Percentiles rank a stretch among this genome's conserved stretches.
Evolutionary conservation across 495 filamentous ascomycete species (phyloP).

Genomic region (Podospora sp.): DNA sequence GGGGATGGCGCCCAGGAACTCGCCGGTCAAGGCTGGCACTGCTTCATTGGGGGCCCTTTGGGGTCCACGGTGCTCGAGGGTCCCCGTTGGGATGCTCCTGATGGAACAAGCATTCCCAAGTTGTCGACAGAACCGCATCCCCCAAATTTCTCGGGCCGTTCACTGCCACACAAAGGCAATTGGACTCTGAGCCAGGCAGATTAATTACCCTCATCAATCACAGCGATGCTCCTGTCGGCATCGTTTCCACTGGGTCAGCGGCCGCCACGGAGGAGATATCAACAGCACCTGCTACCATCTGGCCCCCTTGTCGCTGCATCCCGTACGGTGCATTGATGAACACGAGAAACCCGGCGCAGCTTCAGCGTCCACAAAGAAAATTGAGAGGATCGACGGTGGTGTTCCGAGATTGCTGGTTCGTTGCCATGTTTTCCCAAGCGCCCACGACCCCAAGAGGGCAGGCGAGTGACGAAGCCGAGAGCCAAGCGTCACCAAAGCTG

Average conservation of each 20-base stretch:
- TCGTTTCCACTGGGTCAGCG: neutral
- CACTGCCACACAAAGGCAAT: neutral
- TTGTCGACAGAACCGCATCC: neutral
- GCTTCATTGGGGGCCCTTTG: slow-evolving; percentile 4
- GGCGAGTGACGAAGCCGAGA: neutral
- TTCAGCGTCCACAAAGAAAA: neutral
- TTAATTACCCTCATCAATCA: neutral
- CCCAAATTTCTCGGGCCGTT: neutral
- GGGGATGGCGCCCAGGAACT: neutral
- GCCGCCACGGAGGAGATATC: neutral
- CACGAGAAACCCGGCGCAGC: neutral
- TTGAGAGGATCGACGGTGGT: neutral
- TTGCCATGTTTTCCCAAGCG: slow-evolving; percentile 9
- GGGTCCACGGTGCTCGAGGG: slow-evolving; percentile 1
- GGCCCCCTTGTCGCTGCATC: neutral
- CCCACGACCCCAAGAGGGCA: slow-evolving; percentile 1
- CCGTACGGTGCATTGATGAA: neutral
- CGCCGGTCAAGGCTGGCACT: neutral
- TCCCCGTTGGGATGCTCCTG: neutral
- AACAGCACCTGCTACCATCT: neutral
- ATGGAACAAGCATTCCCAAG: no score
- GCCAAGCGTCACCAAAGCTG: neutral
- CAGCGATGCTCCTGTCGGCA: neutral
- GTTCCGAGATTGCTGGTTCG: slow-evolving; percentile 1
- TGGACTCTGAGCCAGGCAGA: neutral